Evolutionary conservation across 2,329 filamentous ascomycete genomes (phyloP).

Genomic region (Chaetomium strumarium): DNA sequence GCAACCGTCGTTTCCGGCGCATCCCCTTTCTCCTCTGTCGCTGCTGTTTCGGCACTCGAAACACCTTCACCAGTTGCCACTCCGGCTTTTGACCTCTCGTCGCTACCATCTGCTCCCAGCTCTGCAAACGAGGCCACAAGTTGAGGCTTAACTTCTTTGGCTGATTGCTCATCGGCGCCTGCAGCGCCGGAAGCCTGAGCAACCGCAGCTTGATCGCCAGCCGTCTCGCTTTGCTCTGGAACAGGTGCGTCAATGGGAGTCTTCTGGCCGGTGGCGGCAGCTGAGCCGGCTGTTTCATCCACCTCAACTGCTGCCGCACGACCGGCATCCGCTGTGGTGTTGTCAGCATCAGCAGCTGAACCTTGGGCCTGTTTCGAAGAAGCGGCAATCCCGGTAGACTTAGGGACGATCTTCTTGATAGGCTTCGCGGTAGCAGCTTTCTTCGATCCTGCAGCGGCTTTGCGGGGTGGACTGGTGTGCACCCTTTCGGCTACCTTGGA

Average conservation of each 20-base stretch:
- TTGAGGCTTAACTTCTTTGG: neutral
- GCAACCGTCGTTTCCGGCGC: neutral
- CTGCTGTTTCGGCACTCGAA: neutral
- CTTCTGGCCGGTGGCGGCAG: neutral
- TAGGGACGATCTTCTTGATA: constrained; percentile 12
- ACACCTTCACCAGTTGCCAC: neutral
- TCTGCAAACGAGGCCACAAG: neutral
- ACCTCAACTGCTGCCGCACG: constrained; percentile 18
- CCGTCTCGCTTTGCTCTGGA: constrained; percentile 22
- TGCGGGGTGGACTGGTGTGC: constrained; percentile 45
- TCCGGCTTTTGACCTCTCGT: neutral
- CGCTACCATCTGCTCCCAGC: neutral
- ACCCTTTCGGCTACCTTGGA: constrained; percentile 62
- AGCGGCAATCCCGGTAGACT: constrained; percentile 1
- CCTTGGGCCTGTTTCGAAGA: neutral
- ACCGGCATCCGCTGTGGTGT: constrained; percentile 9
- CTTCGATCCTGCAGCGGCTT: constrained; percentile 25
- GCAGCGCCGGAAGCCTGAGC: neutral
- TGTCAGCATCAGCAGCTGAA: neutral
- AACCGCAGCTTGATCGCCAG: constrained; percentile 15
- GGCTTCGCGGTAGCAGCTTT: constrained; percentile 14
- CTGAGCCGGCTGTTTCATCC: neutral
- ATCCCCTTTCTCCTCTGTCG: neutral
- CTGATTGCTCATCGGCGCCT: neutral
- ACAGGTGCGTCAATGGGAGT: constrained; percentile 18